Evolutionary conservation across 2,329 filamentous ascomycete species (phyloP).

Genomic region (Dothideomycetes sp.): DNA sequence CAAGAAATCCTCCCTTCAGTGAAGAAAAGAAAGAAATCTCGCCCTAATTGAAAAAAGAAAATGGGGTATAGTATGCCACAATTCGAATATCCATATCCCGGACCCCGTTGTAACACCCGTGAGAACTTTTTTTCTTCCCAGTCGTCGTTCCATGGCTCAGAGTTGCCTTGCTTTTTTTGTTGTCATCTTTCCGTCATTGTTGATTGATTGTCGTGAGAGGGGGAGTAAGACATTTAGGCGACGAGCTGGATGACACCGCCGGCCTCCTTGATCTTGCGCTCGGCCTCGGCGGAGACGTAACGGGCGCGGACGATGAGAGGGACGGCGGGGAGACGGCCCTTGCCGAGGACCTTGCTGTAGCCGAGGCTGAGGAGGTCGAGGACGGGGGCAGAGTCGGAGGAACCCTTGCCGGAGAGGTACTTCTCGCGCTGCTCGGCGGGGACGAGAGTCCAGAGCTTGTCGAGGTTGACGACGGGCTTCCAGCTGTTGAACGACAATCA

Average conservation of each 20-base stretch:
- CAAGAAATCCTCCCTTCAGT: too few relatives aligned
- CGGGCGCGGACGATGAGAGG: slow-evolving; percentile 90
- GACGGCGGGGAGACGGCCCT: slow-evolving; percentile 88
- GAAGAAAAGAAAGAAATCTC: too few relatives aligned
- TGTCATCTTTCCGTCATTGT: too few relatives aligned
- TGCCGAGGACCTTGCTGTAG: slow-evolving; percentile 98
- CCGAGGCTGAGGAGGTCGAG: slow-evolving; percentile 95
- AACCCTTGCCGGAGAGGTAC: slow-evolving; percentile 73
- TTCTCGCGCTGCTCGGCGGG: slow-evolving; percentile 86
- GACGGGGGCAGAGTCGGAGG: slow-evolving; percentile 92
- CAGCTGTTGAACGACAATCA: background rate
- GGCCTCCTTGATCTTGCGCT: slow-evolving; percentile 98
- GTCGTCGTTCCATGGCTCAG: too few relatives aligned
- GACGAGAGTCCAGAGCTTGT: slow-evolving; percentile 87
- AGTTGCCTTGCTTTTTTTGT: too few relatives aligned
- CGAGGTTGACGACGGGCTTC: slow-evolving; percentile 12
- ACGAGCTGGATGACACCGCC: slow-evolving; percentile 94
- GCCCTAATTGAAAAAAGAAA: too few relatives aligned
- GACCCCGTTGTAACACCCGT: too few relatives aligned
- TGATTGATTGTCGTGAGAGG: too few relatives aligned
- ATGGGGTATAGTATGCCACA: too few relatives aligned
- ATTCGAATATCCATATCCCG: too few relatives aligned
- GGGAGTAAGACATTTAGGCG: slow-evolving; percentile 52
- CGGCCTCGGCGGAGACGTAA: slow-evolving; percentile 91
- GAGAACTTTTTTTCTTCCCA: too few relatives aligned